A percentile compares a stretch with the other conserved stretches of the same genome.
Conservation (phyloP, 805 yeast species). For the Metschnikowia arizonensis region DNA sequence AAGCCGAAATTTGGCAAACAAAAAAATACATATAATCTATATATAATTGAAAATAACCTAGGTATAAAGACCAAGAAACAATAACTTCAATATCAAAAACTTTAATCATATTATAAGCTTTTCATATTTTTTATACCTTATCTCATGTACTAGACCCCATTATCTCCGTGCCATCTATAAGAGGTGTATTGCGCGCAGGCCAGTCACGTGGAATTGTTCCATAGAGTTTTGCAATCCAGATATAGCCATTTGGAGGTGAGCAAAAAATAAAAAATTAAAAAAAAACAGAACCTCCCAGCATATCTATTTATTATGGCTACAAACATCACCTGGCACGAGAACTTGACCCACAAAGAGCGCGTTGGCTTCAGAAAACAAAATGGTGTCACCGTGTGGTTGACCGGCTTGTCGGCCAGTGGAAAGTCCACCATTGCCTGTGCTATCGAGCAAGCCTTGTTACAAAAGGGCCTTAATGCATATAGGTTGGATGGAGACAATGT, state of each 20-base stretch:
- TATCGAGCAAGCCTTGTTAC: conserved; percentile 74
- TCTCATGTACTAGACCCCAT: too few species aligned
- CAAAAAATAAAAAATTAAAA: conserved; percentile 14
- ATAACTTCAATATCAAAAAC: too few species aligned
- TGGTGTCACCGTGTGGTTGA: conserved; percentile 92
- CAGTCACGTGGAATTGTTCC: conserved; percentile 20
- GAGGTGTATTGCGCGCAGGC: background rate
- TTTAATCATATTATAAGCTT: too few species aligned
- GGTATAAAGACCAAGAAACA: too few species aligned
- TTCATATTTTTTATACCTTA: too few species aligned
- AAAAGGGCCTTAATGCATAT: conserved; percentile 68
- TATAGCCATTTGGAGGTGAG: conserved; percentile 3
- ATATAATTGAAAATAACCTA: too few species aligned
- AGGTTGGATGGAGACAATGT: conserved; percentile 93
- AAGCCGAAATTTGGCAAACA: too few species aligned
- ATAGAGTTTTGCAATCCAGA: conserved; percentile 12
- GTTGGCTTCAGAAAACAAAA: conserved; percentile 64
- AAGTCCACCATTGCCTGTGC: conserved; percentile 95
- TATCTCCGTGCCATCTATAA: too few species aligned
- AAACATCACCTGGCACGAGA: conserved; percentile 94
- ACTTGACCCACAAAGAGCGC: conserved; percentile 82
- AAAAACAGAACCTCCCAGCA: too few species aligned
- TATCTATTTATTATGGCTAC: conserved; percentile 75
- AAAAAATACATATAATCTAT: too few species aligned
- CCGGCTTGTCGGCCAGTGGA: conserved; percentile 94